Percentiles rank a stretch among this genome's conserved stretches.
Conservation (phyloP, 768 basidiomycete genomes). For the Tremella yokohamensis region DNA sequence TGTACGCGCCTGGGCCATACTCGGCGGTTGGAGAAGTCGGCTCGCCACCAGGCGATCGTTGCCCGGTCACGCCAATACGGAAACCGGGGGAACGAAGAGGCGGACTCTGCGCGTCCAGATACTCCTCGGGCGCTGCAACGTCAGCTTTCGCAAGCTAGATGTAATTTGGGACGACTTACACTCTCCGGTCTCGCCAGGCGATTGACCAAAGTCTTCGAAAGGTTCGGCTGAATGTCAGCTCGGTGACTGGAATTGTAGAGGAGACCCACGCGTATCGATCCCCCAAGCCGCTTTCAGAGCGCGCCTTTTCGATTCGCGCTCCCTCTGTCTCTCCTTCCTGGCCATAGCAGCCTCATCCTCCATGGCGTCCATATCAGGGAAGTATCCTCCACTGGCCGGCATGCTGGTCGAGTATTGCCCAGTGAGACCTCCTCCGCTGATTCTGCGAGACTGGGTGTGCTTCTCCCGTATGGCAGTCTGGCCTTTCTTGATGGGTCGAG, state of each 20-base stretch:
- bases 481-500: constrained; percentile 1
- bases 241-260: neutral
- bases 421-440: constrained; percentile 41
- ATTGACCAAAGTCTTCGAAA: constrained; percentile 47
- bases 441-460: constrained; percentile 13
- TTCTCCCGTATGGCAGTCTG: constrained; percentile 8
- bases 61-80: constrained; percentile 9
- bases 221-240: constrained; percentile 44
- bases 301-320: constrained; percentile 45
- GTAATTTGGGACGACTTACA: constrained; percentile 25
- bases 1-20: constrained; percentile 7
- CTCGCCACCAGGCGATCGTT: constrained; percentile 23
- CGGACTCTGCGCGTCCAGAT: neutral
- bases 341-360: constrained; percentile 37
- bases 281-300: constrained; percentile 52
- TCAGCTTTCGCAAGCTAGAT: constrained; percentile 1
- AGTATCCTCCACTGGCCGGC: constrained; percentile 48
- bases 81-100: constrained; percentile 40
- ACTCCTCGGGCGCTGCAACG: neutral
- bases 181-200: constrained; percentile 35
- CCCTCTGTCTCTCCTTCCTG: constrained; percentile 37
- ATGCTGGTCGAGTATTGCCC: constrained; percentile 50
- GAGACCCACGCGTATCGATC: constrained; percentile 46
- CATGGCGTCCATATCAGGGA: constrained; percentile 27
- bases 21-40: constrained; percentile 25